Conservation (phyloP, 1,284 basidiomycete species). For the Papiliotrema laurentii region DNA sequence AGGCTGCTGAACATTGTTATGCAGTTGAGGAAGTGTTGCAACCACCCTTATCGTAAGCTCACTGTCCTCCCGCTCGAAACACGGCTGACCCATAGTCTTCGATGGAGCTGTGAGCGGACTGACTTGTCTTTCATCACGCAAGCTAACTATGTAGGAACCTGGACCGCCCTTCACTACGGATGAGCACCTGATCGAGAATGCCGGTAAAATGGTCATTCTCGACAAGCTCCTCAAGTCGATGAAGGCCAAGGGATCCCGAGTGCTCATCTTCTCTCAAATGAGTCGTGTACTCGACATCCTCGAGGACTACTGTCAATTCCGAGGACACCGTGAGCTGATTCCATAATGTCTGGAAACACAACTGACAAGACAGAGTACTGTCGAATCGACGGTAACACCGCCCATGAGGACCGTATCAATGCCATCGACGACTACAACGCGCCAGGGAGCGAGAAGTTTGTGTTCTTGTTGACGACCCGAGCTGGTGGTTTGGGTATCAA, state of each 20-base stretch:
- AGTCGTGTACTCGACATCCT: slow-evolving; percentile 91
- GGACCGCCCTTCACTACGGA: slow-evolving; percentile 98
- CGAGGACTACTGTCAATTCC: slow-evolving; percentile 95
- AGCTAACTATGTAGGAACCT: slow-evolving; percentile 64
- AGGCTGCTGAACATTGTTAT: slow-evolving; percentile 98
- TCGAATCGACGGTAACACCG: slow-evolving; percentile 91
- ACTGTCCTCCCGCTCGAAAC: too few relatives aligned
- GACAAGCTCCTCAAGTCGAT: slow-evolving; percentile 86
- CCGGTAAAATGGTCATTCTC: slow-evolving; percentile 95
- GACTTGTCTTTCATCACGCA: slow-evolving; percentile 69
- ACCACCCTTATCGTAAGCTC: slow-evolving; percentile 56
- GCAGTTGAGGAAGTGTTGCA: slow-evolving; percentile 69
- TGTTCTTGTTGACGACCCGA: slow-evolving; percentile 94
- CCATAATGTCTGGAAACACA: not conserved
- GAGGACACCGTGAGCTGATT: slow-evolving; percentile 67
- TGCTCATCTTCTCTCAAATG: slow-evolving; percentile 99
- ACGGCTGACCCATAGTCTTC: too few relatives aligned
- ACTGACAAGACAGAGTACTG: slow-evolving; percentile 68
- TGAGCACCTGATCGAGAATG: slow-evolving; percentile 91
- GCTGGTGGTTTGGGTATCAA: slow-evolving; percentile 99
- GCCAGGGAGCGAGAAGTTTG: slow-evolving; percentile 90
- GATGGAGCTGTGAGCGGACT: slow-evolving; percentile 43
- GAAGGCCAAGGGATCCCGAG: slow-evolving; percentile 89
- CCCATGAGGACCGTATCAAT: slow-evolving; percentile 91
- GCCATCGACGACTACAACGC: slow-evolving; percentile 99